Evolutionary conservation across 176 grass and related monocot species (phyloP).

Genomic region (Olyra latifolia): DNA sequence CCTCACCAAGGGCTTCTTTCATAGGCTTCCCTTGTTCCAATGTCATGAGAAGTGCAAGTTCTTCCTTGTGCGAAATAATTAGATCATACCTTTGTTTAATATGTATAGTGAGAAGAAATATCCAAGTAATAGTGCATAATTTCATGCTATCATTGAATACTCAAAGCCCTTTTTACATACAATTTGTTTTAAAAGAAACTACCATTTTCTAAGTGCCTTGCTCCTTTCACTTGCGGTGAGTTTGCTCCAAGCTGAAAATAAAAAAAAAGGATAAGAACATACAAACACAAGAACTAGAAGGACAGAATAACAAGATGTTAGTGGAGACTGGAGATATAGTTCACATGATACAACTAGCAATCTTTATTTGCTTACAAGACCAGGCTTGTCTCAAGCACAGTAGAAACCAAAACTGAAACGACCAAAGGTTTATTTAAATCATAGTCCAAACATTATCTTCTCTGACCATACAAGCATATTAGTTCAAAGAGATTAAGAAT

Average conservation of each 20-base stretch:
- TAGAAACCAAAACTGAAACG: not conserved
- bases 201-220: constrained; percentile 96
- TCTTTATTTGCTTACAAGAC: constrained; percentile 1
- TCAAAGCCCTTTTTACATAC: constrained; percentile 12
- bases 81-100: constrained; percentile 81
- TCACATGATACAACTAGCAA: not conserved
- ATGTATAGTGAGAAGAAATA: constrained; percentile 33
- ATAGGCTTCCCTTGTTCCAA: constrained; percentile 92
- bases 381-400: not conserved
- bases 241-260: constrained; percentile 90
- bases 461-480: not conserved
- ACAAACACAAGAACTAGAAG: constrained; percentile 5
- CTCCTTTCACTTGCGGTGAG: constrained; percentile 86
- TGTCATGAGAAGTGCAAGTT: constrained; percentile 91
- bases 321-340: not conserved
- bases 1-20: constrained; percentile 96
- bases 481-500: not conserved
- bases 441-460: not conserved
- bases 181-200: constrained; percentile 24
- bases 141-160: not conserved
- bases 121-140: constrained; percentile 16
- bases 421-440: not conserved
- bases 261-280: constrained; percentile 10
- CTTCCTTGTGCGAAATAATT: constrained; percentile 93
- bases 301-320: constrained; percentile 5